Percentiles rank a stretch among this genome's conserved stretches.
These are phyloP conservation scores for Calocybe gangraenosa DNA, from an alignment of 768 basidiomycete genomes.

Conservation along the genomic window DNA sequence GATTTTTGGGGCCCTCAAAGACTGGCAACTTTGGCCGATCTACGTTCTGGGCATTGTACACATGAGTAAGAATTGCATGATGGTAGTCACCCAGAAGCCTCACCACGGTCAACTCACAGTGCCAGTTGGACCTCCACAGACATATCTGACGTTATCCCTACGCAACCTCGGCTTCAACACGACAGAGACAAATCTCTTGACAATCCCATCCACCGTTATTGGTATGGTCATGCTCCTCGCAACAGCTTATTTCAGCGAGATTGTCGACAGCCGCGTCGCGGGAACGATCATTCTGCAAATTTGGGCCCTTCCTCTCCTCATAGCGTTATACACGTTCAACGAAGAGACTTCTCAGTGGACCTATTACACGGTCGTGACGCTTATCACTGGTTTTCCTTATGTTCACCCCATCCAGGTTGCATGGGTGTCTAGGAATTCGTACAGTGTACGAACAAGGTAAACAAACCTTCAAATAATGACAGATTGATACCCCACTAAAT, in stretches of 20 bases:
- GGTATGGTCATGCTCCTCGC: conserved; percentile 47
- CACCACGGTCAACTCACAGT: conserved; percentile 26
- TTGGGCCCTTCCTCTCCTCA: conserved; percentile 61
- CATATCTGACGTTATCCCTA: conserved; percentile 61
- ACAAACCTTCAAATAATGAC: conserved; percentile 18
- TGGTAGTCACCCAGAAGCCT: conserved; percentile 12
- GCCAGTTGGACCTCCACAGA: conserved; percentile 54
- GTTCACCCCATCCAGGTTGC: conserved; percentile 47
- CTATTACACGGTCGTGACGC: conserved; percentile 47
- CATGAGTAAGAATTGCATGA: conserved; percentile 31
- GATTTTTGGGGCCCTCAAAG: conserved; percentile 48
- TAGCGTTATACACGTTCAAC: conserved; percentile 51
- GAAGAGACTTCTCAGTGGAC: conserved; percentile 49
- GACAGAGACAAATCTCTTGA: conserved; percentile 56
- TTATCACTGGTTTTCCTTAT: conserved; percentile 56
- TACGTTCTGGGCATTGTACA: conserved; percentile 54
- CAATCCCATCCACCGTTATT: conserved; percentile 53
- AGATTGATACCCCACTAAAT: too few species aligned
- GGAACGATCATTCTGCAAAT: conserved; percentile 50
- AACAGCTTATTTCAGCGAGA: conserved; percentile 48
- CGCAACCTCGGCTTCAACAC: conserved; percentile 62
- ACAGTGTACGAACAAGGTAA: conserved; percentile 52
- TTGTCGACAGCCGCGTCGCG: conserved; percentile 50
- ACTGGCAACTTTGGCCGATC: conserved; percentile 65
- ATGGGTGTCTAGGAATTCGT: conserved; percentile 59